Base-by-base conservation (phyloP, 148 eudicot species). In the Persicaria tinctoria region DNA sequence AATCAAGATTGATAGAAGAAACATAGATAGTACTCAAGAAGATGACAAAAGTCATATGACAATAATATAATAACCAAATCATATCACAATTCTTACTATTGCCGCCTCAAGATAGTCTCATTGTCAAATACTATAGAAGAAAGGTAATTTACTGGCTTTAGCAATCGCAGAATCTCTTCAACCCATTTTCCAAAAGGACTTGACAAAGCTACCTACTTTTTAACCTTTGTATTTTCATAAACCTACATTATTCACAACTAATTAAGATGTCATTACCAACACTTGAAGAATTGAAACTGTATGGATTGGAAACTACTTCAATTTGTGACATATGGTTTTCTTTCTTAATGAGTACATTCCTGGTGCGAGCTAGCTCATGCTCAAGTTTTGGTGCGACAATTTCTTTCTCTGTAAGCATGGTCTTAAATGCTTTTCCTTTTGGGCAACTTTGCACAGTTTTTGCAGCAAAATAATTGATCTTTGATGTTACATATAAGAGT, bases 181-280 rank as follows among this genome's bases (percentile, higher is more conserved):
- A 95, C 78, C 99, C 99, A 95, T 75, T 90, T 83, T 49, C 97
- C 99, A 80, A 90, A 95, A 66, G 97, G 97, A 82, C 88, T 75
- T 47, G 80, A 83, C 77, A 83, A 89, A 63, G 99, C 99, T 69
- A 95, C 94, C 54, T 85, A 83, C 78, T 88, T 95, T 89, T 95
- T 95, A 49, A 95, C 99, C 82, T 95, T 96, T 5, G 97, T 92
- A 84, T 95, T 95, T 86, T 95, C 99, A 72, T 81, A 95, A 70
- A 95, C 99, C 99, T 95, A 88, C 72, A 78, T 51, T 68, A 46
- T 38, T 66, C 47, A 27, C 38, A 51, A 17, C 8, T 11, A 59
- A 70, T 20, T 20, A 20, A 20, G 68, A 64, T 46, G 27, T 38
- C n/a, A 32, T 11, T 3, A 45, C 44, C 16, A 63, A 38, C 27